Conservation (phyloP, 2,329 filamentous ascomycete species). For the Cryphonectria parasitica region DNA sequence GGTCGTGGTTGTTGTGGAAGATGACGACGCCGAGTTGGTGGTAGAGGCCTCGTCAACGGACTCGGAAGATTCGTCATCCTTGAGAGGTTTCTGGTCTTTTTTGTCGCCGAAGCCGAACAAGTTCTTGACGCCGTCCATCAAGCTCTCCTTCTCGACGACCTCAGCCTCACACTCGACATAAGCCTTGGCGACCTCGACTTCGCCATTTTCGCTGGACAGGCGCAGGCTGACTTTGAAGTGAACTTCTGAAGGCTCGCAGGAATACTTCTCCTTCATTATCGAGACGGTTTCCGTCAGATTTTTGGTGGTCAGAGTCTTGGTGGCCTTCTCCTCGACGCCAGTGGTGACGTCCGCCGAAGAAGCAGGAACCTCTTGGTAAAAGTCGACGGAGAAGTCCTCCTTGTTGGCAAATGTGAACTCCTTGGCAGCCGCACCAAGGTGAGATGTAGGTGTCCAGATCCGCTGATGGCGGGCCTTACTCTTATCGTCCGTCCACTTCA, state of each 20-base stretch:
- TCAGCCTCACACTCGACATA: constrained; percentile 85
- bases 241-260: constrained; percentile 76
- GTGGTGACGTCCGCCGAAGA: constrained; percentile 42
- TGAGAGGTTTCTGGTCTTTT: constrained; percentile 79
- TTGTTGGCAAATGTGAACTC: constrained; percentile 82
- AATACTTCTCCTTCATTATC: constrained; percentile 76
- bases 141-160: constrained; percentile 70
- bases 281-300: constrained; percentile 87
- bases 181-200: constrained; percentile 78
- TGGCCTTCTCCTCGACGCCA: constrained; percentile 59
- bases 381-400: constrained; percentile 77
- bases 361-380: constrained; percentile 72
- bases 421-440: constrained; percentile 75
- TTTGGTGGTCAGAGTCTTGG: constrained; percentile 71
- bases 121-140: constrained; percentile 94
- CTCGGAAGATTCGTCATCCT: constrained; percentile 59
- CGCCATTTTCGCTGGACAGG: constrained; percentile 72
- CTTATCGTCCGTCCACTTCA: constrained; percentile 73
- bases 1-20: constrained; percentile 39
- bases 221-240: constrained; percentile 78
- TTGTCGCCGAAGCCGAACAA: constrained; percentile 92
- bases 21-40: constrained; percentile 46
- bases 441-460: constrained; percentile 79
- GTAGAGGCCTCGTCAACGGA: constrained; percentile 46
- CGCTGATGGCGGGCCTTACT: constrained; percentile 77